Evolutionary conservation across 176 grass and related monocot species (phyloP).

Genomic region (Panicum miliaceum): DNA sequence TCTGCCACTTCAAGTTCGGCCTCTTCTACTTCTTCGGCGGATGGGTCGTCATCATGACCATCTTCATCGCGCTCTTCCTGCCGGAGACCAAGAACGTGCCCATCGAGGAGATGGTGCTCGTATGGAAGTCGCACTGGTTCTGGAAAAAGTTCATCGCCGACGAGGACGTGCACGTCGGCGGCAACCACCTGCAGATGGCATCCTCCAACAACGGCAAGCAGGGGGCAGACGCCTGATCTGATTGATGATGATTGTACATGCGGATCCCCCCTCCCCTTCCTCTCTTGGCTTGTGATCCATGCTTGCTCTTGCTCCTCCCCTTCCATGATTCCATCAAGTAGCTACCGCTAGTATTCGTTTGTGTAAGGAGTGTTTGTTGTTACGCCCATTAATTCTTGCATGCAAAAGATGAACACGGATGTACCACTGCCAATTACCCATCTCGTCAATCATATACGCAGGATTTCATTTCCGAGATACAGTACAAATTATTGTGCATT

Average conservation of each 20-base stretch:
- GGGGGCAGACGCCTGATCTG: background rate
- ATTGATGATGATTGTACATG: slow-evolving; percentile 1
- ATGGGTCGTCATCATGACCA: slow-evolving; percentile 90
- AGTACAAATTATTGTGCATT: background rate
- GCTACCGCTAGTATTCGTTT: background rate
- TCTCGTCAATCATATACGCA: background rate
- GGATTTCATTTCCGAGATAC: too few relatives aligned
- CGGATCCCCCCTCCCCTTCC: background rate
- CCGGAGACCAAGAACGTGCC: slow-evolving; percentile 98
- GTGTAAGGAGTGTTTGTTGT: background rate
- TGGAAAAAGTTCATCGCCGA: slow-evolving; percentile 72
- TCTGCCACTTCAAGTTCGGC: slow-evolving; percentile 90
- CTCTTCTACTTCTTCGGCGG: slow-evolving; percentile 98
- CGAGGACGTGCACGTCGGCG: slow-evolving; percentile 56
- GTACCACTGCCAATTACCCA: background rate
- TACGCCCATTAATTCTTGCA: slow-evolving; percentile 1
- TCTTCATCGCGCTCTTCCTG: slow-evolving; percentile 82
- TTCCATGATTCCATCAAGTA: background rate
- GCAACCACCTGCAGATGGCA: slow-evolving; percentile 18
- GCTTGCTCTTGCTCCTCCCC: too few relatives aligned
- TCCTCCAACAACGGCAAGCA: background rate
- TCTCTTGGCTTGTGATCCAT: background rate
- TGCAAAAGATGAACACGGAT: slow-evolving; percentile 4
- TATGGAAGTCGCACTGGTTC: slow-evolving; percentile 93
- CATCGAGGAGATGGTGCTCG: slow-evolving; percentile 95